Conservation (phyloP, 352 stramenopile genomes). For the Discostella stelligera region DNA sequence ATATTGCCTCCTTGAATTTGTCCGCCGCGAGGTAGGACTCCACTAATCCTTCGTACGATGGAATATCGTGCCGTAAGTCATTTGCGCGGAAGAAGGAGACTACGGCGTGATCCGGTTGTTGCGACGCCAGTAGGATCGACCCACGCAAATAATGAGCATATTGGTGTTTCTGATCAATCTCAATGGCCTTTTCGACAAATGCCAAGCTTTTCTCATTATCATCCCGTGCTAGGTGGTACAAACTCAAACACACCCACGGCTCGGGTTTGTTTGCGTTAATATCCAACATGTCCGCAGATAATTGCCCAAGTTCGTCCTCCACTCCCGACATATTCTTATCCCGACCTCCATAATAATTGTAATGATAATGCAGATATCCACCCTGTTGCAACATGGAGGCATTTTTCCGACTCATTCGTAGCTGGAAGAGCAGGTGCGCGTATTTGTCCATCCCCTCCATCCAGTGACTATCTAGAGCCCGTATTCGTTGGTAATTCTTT, state of each 20-base stretch:
- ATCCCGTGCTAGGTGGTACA: conserved; percentile 72
- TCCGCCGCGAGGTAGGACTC: conserved; percentile 71
- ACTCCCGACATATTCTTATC: conserved; percentile 30
- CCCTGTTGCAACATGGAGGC: conserved; percentile 33
- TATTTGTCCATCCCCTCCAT: conserved; percentile 76
- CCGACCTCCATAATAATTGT: conserved; percentile 32
- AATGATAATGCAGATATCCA: conserved; percentile 49
- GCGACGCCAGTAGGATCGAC: conserved; percentile 73
- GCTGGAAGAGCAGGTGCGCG: conserved; percentile 62
- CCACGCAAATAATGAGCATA: conserved; percentile 73
- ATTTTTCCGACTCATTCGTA: conserved; percentile 50
- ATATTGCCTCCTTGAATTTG: conserved; percentile 80
- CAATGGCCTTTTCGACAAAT: conserved; percentile 80
- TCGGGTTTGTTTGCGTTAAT: conserved; percentile 76
- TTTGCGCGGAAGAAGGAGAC: conserved; percentile 80
- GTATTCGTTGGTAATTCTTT: conserved; percentile 40
- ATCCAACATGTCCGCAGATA: conserved; percentile 70
- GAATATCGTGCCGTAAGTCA: conserved; percentile 69
- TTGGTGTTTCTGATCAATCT: conserved; percentile 68
- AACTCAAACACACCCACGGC: conserved; percentile 73
- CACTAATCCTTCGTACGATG: conserved; percentile 77
- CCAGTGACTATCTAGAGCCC: conserved; percentile 58
- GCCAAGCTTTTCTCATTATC: conserved; percentile 74
- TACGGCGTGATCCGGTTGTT: conserved; percentile 73
- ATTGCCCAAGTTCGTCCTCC: conserved; percentile 63